Percentiles rank a stretch among this genome's conserved stretches.
These are phyloP conservation scores for Colletotrichum sidae DNA, from an alignment of 2,329 filamentous ascomycete genomes.

Conservation along the genomic window DNA sequence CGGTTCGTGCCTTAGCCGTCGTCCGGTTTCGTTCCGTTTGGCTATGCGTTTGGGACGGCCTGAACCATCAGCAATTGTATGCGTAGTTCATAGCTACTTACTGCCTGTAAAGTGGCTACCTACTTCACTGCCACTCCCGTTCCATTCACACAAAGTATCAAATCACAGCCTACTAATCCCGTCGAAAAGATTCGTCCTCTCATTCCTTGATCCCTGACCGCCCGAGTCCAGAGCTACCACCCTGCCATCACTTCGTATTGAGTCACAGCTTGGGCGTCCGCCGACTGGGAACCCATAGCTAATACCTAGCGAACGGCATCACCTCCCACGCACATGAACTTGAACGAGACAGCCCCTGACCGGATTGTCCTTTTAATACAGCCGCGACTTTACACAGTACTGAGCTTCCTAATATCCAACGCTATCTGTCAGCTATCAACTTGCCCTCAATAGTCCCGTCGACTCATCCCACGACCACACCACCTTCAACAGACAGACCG, in stretches of 20 bases:
- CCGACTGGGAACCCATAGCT: slow-evolving; percentile 17
- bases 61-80: no score
- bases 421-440: background rate
- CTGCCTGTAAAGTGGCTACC: no score
- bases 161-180: slow-evolving; percentile 14
- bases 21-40: no score
- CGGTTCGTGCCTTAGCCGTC: no score
- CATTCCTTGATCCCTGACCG: slow-evolving; percentile 4
- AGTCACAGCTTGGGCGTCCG: slow-evolving; percentile 21
- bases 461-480: slow-evolving; percentile 33
- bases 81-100: no score
- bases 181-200: slow-evolving; percentile 9
- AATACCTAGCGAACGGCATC: background rate
- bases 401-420: background rate
- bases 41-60: no score
- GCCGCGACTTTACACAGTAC: background rate
- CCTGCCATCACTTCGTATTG: slow-evolving; percentile 32
- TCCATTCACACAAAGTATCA: slow-evolving; percentile 16
- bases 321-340: background rate
- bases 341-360: no score
- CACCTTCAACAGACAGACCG: background rate
- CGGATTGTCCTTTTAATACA: background rate
- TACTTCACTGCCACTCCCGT: background rate
- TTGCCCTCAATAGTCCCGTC: slow-evolving; percentile 9
- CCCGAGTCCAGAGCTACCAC: slow-evolving; percentile 25